A percentile compares a stretch with the other conserved stretches of the same genome.
phyloP scores from a whole-genome alignment of 2,329 filamentous ascomycete genomes.

The Amauroascus niger region DNA sequence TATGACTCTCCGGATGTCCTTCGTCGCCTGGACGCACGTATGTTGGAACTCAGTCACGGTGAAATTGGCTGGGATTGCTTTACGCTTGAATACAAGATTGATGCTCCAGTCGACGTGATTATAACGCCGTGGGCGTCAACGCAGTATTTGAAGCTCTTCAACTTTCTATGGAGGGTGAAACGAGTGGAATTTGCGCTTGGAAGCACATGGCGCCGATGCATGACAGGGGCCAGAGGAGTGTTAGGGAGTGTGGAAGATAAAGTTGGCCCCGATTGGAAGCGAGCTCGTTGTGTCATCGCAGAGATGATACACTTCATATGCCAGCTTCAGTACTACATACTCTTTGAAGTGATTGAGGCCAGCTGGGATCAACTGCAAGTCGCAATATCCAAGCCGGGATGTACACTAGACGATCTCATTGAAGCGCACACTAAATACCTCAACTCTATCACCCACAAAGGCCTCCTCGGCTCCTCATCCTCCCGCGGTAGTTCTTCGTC shows the following conservation, averaged over 20 bases:
- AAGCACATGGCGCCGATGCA: slow-evolving; percentile 87
- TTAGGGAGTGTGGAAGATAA: slow-evolving; percentile 65
- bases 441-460: slow-evolving; percentile 90
- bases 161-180: slow-evolving; percentile 97
- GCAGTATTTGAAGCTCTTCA: slow-evolving; percentile 98
- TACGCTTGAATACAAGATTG: slow-evolving; percentile 96
- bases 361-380: slow-evolving; percentile 86
- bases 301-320: slow-evolving; percentile 99
- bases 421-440: slow-evolving; percentile 84
- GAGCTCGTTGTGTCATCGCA: slow-evolving; percentile 73
- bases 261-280: slow-evolving; percentile 76
- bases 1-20: slow-evolving; percentile 89
- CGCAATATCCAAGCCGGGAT: slow-evolving; percentile 71
- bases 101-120: slow-evolving; percentile 90
- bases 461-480: slow-evolving; percentile 64
- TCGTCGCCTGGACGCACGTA: slow-evolving; percentile 85
- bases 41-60: slow-evolving; percentile 91
- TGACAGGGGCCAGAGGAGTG: slow-evolving; percentile 89
- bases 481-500: slow-evolving; percentile 26
- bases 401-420: slow-evolving; percentile 91
- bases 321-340: slow-evolving; percentile 95
- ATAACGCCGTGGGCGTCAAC: slow-evolving; percentile 92
- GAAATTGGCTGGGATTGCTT: slow-evolving; percentile 99
- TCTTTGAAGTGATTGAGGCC: slow-evolving; percentile 96
- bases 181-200: slow-evolving; percentile 89